These are phyloP conservation scores for Penicillium pancosmium DNA, from an alignment of 495 filamentous ascomycete genomes.

Conservation along the genomic window DNA sequence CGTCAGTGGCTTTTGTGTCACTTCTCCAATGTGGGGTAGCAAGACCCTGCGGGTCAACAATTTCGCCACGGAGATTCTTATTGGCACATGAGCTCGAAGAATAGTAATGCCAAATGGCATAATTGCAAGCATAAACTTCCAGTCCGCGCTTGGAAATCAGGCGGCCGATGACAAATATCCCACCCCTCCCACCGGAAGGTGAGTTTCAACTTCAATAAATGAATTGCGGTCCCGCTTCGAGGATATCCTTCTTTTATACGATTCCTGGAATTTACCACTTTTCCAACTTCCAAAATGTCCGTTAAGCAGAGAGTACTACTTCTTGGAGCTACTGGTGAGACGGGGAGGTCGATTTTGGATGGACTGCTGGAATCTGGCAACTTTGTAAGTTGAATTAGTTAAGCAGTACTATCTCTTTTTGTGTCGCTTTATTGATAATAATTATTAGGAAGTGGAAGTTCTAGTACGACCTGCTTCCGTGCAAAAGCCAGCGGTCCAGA, in stretches of 20 bases:
- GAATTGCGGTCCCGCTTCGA: too few species aligned
- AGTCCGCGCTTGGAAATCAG: too few species aligned
- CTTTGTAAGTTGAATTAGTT: conserved; percentile 14
- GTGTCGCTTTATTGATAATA: neutral
- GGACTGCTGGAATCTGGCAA: conserved; percentile 23
- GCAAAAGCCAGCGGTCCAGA: neutral
- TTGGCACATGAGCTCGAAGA: too few species aligned
- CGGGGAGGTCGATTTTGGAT: conserved; percentile 21
- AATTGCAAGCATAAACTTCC: too few species aligned
- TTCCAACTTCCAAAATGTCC: neutral
- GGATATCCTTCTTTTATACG: neutral
- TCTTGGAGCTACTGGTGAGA: conserved; percentile 26
- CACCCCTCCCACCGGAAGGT: neutral
- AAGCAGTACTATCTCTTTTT: neutral
- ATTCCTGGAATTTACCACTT: neutral
- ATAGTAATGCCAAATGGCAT: too few species aligned
- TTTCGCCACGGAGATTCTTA: too few species aligned
- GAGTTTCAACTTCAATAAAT: neutral
- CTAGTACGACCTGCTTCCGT: neutral
- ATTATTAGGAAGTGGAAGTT: neutral
- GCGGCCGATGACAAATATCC: too few species aligned
- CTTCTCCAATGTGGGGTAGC: too few species aligned
- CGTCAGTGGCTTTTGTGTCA: too few species aligned
- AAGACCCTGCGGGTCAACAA: too few species aligned
- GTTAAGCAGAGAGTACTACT: conserved; percentile 4